Evolutionary conservation across 306 rosid genomes (phyloP), one percentile per base, ranked within the genome.

Genomic region (Cucumis cinereus): DNA sequence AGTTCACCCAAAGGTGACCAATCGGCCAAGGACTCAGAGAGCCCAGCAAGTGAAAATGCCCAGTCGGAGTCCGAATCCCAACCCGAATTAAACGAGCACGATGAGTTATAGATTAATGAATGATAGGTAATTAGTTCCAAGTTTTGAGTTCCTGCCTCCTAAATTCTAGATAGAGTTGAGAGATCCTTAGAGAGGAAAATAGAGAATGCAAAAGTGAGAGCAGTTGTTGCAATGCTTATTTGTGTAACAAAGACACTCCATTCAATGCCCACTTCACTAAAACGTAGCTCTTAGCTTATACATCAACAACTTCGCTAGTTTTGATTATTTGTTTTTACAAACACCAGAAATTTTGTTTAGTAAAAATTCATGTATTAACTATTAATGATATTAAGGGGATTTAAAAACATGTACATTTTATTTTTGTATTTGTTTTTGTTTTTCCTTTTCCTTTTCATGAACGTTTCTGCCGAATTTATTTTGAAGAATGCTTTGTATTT

Each of bases 51-150:
- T 76, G 90, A 87, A 62, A 81, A 74, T 0, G 76, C 47, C 72
- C 75, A 83, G n/a, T 75, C 78, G 15, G 85, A 85, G 77, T 17
- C 86, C 1, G 83, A 83, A 19, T 74, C 79, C 28, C 79, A 83
- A 15, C 66, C 78, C 6, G 85, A 86, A 81, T 10, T 83, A 2
- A 20, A 83, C 63, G 76, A 6, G 63, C 94, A 90, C 24, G 97
- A 94, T 41, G 99, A 94, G 87, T 86, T 94, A 79, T 94, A 88
- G 35, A 87, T 83, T 73, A 26, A 79, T 49, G 15, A 67, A 47
- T 11, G 61, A 83, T 74, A 64, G 82, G 55, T 75, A 73, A 77
- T 84, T 40, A 81, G 56, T 49, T 49, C 72, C 66, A 9, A 33
- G 20, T 77, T 59, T 64, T 35, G 80, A 68, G 68, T 79, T 76